Conservation (phyloP, 805 yeast species). For the Candida sithepensis region DNA sequence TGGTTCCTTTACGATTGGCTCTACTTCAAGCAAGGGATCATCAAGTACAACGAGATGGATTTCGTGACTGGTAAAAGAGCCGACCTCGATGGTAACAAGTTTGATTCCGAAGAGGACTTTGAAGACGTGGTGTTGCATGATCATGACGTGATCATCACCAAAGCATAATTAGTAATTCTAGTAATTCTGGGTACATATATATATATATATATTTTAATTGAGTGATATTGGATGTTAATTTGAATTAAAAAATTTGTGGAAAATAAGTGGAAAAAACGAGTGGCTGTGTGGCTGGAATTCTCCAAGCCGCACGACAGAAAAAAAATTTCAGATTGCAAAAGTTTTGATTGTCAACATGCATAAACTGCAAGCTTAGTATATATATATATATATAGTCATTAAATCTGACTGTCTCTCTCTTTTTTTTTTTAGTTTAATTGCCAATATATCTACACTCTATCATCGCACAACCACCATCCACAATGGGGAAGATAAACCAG, state of each 20-base stretch:
- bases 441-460: too few species aligned
- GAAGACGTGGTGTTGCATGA: background rate
- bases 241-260: too few species aligned
- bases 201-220: background rate
- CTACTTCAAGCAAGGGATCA: conserved; percentile 20
- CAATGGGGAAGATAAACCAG: conserved; percentile 60
- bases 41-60: conserved; percentile 40
- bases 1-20: conserved; percentile 21
- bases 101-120: background rate
- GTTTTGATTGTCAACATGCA: too few species aligned
- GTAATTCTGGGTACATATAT: background rate
- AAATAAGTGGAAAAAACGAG: too few species aligned
- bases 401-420: background rate
- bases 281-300: too few species aligned
- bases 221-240: too few species aligned
- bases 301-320: too few species aligned
- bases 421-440: background rate
- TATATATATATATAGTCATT: too few species aligned
- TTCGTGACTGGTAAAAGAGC: conserved; percentile 47
- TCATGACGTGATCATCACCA: too few species aligned
- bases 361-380: too few species aligned
- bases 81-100: conserved; percentile 12
- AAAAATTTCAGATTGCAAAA: too few species aligned
- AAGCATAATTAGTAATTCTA: background rate
- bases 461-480: too few species aligned